A percentile compares a stretch with the other conserved stretches of the same genome.
These are phyloP conservation scores for Mesembryanthemum crystallinum DNA, from an alignment of 148 eudicot genomes.

Conservation along the genomic window DNA sequence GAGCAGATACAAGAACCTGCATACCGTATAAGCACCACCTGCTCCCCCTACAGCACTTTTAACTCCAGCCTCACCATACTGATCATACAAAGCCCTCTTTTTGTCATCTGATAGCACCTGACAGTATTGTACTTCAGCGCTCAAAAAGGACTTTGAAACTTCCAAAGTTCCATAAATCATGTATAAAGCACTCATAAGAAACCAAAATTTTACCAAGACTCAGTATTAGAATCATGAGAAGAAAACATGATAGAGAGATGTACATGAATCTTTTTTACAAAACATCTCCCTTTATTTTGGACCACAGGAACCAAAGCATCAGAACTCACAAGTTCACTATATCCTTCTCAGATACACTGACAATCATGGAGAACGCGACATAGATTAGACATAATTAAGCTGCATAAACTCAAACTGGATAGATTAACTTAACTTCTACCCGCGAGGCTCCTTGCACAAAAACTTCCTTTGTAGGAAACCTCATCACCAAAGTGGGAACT, in stretches of 20 bases:
- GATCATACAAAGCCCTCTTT: constrained; percentile 93
- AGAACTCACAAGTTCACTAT: background rate
- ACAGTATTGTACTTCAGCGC: constrained; percentile 51
- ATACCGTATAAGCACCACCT: constrained; percentile 88
- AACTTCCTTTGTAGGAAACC: too few species aligned
- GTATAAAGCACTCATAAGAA: background rate
- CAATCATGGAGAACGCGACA: background rate
- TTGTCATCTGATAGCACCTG: constrained; percentile 99
- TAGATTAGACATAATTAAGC: background rate
- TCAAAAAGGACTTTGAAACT: constrained; percentile 29
- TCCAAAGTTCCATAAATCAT: constrained; percentile 6
- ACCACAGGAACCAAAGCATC: background rate
- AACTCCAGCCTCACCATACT: constrained; percentile 96
- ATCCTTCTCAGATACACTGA: background rate
- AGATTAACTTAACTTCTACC: too few species aligned
- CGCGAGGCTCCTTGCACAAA: too few species aligned
- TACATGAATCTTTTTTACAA: background rate
- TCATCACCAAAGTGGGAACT: too few species aligned
- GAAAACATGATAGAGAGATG: background rate
- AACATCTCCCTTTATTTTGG: background rate
- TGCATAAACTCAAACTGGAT: too few species aligned
- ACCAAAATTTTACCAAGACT: background rate
- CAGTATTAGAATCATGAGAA: constrained; percentile 2
- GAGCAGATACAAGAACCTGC: constrained; percentile 13
- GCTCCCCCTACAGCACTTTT: constrained; percentile 77